Evolutionary conservation across 2,329 filamentous ascomycete genomes (phyloP), one percentile per base, ranked within the genome.

Genomic region (Pestalotiopsis sp.): DNA sequence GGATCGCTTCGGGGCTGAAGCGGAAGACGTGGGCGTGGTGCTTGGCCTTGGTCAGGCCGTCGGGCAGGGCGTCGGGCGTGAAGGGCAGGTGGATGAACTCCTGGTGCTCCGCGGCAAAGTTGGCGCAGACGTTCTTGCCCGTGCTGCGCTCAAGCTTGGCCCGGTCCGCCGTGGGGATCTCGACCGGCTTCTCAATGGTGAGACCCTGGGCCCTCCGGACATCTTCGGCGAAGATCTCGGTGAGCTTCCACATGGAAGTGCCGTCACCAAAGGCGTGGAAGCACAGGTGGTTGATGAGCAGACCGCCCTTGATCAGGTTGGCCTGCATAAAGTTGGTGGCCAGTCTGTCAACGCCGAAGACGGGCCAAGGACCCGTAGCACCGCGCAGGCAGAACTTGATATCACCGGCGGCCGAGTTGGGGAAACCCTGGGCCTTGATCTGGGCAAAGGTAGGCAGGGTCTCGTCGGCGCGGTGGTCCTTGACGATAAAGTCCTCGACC

Each of bases 201-300:
- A 75, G 63, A 0, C 73, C 74, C 67, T 80, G 78, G 6, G 76
- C 69, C 4, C 74, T 74, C 56, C 79, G 75, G 41, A 78, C 79
- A 52, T 78, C 78, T 61, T 81, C 78, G 4, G 79, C 79, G 78
- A 79, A 80, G 9, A 78, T 72, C 36, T 77, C 73, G 20, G 76
- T 74, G 75, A 78, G 78, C 49, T 70, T 73, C 58, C 73, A 76
- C 60, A 78, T 80, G 4, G 75, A 71, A 11, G 72, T 78, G 3
- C 75, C 79, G 11, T 81, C 80, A 7, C 78, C 79, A 20, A 77
- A 74, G 67, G 81, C 75, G 58, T 81, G 79, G 12, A 79, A 75
- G 41, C 74, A 72, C 62, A 70, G 70, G 70, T 71, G 70, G 27
- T 69, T 75, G 63, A 79, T 61, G 11, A 79, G 70, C 66, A 79